A percentile compares a stretch with the other conserved stretches of the same genome.
Conservation (phyloP, 2,329 filamentous ascomycete genomes). For the Fusarium xyrophilum region DNA sequence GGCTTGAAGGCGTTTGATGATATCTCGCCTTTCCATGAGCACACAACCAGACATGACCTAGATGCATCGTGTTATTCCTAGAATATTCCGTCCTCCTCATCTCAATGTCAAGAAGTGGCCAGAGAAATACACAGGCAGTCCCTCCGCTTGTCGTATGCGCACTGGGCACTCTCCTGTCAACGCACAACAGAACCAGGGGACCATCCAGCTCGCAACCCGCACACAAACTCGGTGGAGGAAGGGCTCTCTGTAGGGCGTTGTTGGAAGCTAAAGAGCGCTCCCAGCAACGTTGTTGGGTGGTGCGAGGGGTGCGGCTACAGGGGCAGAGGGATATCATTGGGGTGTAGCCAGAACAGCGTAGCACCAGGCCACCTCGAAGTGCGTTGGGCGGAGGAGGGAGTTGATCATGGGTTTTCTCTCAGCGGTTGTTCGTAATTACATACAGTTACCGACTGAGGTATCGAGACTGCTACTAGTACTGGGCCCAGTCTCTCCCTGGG, state of each 20-base stretch:
- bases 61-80: conserved; percentile 6
- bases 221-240: conserved; percentile 39
- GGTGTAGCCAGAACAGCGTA: conserved; percentile 46
- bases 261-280: conserved; percentile 21
- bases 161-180: conserved; percentile 41
- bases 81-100: conserved; percentile 25
- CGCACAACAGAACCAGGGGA: conserved; percentile 39
- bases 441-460: conserved; percentile 1
- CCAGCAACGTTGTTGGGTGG: conserved; percentile 34
- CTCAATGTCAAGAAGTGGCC: conserved; percentile 1
- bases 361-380: conserved; percentile 39
- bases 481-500: conserved; percentile 25
- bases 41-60: background rate
- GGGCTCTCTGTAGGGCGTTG: conserved; percentile 29
- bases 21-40: conserved; percentile 19
- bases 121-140: conserved; percentile 2
- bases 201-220: conserved; percentile 32
- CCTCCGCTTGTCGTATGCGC: conserved; percentile 39
- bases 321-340: conserved; percentile 20
- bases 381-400: conserved; percentile 30
- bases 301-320: conserved; percentile 40
- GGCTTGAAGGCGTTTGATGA: conserved; percentile 13
- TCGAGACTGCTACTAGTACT: conserved; percentile 14
- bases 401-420: conserved; percentile 40
- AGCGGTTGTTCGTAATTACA: conserved; percentile 30